Conservation (phyloP, 2,329 filamentous ascomycete genomes). For the Penicillium sp. region DNA sequence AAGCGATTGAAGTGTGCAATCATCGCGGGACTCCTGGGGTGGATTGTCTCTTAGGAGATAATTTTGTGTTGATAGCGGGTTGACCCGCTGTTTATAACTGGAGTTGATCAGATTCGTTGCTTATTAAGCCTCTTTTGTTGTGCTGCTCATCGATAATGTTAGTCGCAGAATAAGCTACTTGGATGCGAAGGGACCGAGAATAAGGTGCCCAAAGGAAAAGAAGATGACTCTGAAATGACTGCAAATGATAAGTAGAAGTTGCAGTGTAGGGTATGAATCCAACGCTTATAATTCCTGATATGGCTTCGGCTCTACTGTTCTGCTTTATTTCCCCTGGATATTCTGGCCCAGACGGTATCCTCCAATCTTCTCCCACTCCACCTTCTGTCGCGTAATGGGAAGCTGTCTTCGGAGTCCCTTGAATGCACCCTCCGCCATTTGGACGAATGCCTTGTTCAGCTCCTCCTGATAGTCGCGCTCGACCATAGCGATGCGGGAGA, state of each 20-base stretch:
- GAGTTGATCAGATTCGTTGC: not conserved
- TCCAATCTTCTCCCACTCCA: constrained; percentile 98
- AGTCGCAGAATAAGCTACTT: not conserved
- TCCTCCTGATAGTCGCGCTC: constrained; percentile 97
- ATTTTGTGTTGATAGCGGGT: not conserved
- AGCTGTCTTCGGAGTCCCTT: constrained; percentile 88
- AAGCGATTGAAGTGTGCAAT: constrained; percentile 30
- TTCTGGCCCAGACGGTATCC: constrained; percentile 82
- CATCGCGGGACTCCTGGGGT: constrained; percentile 1
- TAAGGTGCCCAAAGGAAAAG: too few species aligned
- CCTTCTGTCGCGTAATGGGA: constrained; percentile 95
- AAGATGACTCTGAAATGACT: too few species aligned
- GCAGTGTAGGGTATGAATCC: not conserved
- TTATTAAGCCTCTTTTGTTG: not conserved
- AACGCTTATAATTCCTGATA: not conserved
- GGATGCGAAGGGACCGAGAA: too few species aligned
- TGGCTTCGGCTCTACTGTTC: not conserved
- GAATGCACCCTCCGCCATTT: constrained; percentile 87
- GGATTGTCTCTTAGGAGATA: not conserved
- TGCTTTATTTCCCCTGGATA: constrained; percentile 61
- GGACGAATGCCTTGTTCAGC: constrained; percentile 82
- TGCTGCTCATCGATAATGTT: not conserved
- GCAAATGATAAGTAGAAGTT: not conserved
- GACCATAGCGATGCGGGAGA: constrained; percentile 67
- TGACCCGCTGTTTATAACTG: not conserved